Percentiles rank a stretch among this genome's conserved stretches.
These are phyloP conservation scores for Termitomyces sp. DNA, from an alignment of 768 basidiomycete species.

Conservation along the genomic window DNA sequence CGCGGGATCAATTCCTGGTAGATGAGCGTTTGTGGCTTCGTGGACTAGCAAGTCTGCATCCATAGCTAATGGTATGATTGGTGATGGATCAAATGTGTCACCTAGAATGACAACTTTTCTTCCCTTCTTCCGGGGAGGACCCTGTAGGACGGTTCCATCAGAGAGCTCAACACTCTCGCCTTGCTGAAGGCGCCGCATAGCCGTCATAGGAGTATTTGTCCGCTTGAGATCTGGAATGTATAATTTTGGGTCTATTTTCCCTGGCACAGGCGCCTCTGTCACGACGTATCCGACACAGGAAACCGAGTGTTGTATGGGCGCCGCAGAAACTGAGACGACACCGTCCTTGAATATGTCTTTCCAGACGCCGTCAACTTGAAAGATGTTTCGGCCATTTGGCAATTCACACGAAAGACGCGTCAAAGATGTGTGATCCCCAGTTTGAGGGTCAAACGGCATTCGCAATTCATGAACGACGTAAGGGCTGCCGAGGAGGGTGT, in stretches of 20 bases:
- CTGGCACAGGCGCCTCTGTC: constrained; percentile 64
- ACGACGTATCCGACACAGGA: constrained; percentile 81
- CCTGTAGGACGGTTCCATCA: constrained; percentile 71
- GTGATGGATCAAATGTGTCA: constrained; percentile 80
- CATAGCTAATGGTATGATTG: constrained; percentile 54
- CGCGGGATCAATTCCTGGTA: constrained; percentile 58
- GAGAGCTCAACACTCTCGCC: constrained; percentile 60
- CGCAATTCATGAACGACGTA: constrained; percentile 86
- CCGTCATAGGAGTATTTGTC: constrained; percentile 64
- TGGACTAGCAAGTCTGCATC: constrained; percentile 77
- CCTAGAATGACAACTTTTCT: constrained; percentile 81
- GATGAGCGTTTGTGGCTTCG: constrained; percentile 86
- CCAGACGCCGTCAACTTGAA: constrained; percentile 61
- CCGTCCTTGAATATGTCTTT: constrained; percentile 54
- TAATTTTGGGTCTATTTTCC: constrained; percentile 67
- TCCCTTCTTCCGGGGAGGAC: constrained; percentile 62
- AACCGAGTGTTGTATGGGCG: constrained; percentile 76
- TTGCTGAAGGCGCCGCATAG: constrained; percentile 62
- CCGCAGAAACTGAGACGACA: constrained; percentile 64
- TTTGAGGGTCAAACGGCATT: constrained; percentile 52
- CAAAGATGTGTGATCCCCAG: constrained; percentile 46
- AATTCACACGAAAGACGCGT: constrained; percentile 53
- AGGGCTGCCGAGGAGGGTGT: constrained; percentile 59
- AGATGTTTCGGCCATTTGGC: constrained; percentile 59
- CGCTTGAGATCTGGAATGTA: constrained; percentile 69